phyloP scores from a whole-genome alignment of 2,329 filamentous ascomycete species.

The Pseudomassariella vexata region DNA sequence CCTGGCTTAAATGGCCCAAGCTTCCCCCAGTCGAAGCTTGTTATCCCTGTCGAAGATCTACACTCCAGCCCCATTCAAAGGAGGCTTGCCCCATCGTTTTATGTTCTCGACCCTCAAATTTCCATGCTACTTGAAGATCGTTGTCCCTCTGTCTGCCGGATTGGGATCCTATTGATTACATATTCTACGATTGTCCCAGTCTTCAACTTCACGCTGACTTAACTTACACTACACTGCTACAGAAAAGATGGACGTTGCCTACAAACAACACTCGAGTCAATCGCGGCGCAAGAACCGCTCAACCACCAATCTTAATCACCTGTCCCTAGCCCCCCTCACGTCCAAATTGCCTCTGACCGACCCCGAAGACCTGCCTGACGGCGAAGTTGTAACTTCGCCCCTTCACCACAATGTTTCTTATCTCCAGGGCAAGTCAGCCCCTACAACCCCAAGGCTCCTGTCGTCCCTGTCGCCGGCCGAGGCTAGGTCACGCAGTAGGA shows the following conservation, averaged over 20 bases:
- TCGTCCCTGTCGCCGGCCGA: conserved; percentile 47
- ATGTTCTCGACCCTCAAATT: too few species aligned
- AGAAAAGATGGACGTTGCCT: conserved; percentile 56
- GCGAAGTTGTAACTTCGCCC: conserved; percentile 28
- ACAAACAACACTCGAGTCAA: conserved; percentile 54
- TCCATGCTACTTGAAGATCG: too few species aligned
- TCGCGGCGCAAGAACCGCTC: conserved; percentile 54
- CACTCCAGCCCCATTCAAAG: too few species aligned
- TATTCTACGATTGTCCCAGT: too few species aligned
- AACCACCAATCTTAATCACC: conserved; percentile 51
- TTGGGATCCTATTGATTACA: too few species aligned
- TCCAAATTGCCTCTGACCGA: conserved; percentile 54
- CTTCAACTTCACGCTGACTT: not conserved
- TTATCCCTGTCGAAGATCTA: conserved; percentile 7
- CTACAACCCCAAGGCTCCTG: conserved; percentile 58
- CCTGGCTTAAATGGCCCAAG: too few species aligned
- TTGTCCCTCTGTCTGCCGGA: too few species aligned
- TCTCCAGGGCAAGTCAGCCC: conserved; percentile 56
- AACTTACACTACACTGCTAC: not conserved
- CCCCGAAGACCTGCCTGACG: conserved; percentile 38
- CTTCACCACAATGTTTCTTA: conserved; percentile 43
- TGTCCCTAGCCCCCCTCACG: conserved; percentile 60
- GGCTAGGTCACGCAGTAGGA: conserved; percentile 39
- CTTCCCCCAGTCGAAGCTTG: not conserved
- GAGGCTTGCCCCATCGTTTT: conserved; percentile 8